These are phyloP conservation scores for Cladorrhinum sp. DNA, from an alignment of 2,329 filamentous ascomycete species.

Conservation along the genomic window DNA sequence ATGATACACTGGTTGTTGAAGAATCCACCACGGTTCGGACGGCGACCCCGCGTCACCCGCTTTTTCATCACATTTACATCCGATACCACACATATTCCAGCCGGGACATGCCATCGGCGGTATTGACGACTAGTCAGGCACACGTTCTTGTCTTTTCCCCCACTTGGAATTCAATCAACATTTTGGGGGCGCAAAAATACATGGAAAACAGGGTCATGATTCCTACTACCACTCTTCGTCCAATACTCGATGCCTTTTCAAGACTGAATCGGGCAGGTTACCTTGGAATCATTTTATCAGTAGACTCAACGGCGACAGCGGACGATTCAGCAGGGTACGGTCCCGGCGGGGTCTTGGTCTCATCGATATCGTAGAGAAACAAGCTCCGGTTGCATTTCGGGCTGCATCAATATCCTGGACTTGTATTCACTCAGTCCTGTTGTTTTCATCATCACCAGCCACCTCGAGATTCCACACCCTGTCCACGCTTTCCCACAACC, in stretches of 20 bases:
- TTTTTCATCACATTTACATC: neutral
- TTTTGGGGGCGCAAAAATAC: neutral
- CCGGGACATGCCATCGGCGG: neutral
- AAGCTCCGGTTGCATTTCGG: too few species aligned
- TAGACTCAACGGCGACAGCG: neutral
- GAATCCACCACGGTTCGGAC: neutral
- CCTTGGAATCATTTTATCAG: too few species aligned
- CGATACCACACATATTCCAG: neutral
- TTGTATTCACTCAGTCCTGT: too few species aligned
- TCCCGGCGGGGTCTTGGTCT: too few species aligned
- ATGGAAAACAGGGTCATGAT: neutral
- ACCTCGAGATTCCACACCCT: neutral
- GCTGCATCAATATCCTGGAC: too few species aligned
- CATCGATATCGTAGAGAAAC: too few species aligned
- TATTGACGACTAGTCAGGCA: neutral
- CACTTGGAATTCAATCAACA: neutral
- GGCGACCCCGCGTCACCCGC: slow-evolving; percentile 5
- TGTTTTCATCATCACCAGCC: neutral
- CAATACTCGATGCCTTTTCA: neutral
- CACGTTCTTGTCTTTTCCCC: neutral
- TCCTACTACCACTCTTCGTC: neutral
- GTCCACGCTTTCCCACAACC: neutral
- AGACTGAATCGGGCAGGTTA: neutral
- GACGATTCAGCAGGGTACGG: too few species aligned
- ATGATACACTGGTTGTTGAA: neutral